Evolutionary conservation across 139 green algal genomes (phyloP), one percentile per base, ranked within the genome.

Genomic region (Pleodorina starrii): DNA sequence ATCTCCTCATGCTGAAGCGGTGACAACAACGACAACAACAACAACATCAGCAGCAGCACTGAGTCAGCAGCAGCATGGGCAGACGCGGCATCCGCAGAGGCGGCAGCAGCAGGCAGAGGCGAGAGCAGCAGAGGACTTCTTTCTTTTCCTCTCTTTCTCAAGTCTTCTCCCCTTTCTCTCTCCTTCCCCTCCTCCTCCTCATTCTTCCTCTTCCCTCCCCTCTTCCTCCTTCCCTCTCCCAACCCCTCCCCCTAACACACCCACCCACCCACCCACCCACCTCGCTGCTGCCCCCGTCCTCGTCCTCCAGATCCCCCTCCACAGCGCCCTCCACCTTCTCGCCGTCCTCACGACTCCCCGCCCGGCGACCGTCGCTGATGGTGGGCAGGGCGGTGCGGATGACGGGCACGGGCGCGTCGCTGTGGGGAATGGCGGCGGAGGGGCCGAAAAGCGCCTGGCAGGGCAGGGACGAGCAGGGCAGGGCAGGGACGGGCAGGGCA

Each of bases 231-330:
- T 2, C 63, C n/a, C n/a, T n/a, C n/a, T 5, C n/a, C 17, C 3
- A 23, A 6, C 12, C 11, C 63, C 29, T 23, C n/a, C 21, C 63
- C 63, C 63, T 23, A 36, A 16, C 63, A 38, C 19, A 19, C 63
- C 14, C 19, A 4, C 63, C 63, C 63, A 73, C 12, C 32, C 63
- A 36, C 63, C n/a, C 32, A 35, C 84, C 5, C 84, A 84, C 84
- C 69, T 83, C 84, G 51, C 71, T 81, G 69, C 21, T 27, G 63
- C 48, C 40, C 40, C 68, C 72, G 7, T 81, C 43, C 66, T 82
- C 76, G 35, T 92, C 80, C 66, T 87, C 79, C 25, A 71, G 27
- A 16, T 83, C 43, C 27, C 51, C 60, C 40, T n/a, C 66, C 43
- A 35, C n/a, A 43, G 16, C 27, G 38, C 48, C 36, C 29, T 66